Evolutionary conservation across 768 basidiomycete genomes (phyloP).

Genomic region (Psilocybe cubensis): DNA sequence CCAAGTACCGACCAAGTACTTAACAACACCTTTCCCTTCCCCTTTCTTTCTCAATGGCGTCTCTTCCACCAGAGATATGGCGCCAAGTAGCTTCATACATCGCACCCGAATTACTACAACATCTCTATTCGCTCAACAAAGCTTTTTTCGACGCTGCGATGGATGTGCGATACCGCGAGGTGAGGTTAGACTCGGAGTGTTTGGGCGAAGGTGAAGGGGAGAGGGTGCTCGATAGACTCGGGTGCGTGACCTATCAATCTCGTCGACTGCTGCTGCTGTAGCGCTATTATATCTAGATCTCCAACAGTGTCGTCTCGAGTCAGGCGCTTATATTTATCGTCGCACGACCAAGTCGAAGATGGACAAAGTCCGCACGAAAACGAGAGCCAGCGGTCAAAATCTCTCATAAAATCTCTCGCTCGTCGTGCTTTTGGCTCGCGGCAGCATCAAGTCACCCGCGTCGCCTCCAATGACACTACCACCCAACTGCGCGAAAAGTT

Average conservation of each 20-base stretch:
- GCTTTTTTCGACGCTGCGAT: constrained; percentile 1
- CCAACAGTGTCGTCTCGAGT: background rate
- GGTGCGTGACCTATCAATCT: background rate
- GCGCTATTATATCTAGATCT: background rate
- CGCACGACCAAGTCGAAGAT: background rate
- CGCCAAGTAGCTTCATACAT: background rate
- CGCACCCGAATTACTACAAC: background rate
- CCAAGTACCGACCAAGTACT: too few species aligned
- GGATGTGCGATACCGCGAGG: background rate
- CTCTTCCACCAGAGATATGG: constrained; percentile 6
- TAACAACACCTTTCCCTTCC: too few species aligned
- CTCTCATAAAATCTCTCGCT: background rate
- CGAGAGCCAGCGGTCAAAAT: background rate
- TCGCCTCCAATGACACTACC: background rate
- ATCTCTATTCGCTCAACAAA: background rate
- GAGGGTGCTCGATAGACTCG: background rate
- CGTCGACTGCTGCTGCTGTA: background rate
- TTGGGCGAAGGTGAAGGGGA: too few species aligned
- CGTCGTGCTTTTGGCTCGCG: background rate
- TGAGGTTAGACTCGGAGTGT: background rate
- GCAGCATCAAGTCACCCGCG: background rate
- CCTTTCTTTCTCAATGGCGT: too few species aligned
- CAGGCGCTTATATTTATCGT: background rate
- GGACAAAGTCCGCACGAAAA: background rate
- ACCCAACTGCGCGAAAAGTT: background rate